Percentiles rank a stretch among this genome's conserved stretches.
These are phyloP conservation scores for Clavariopsis aquatica DNA, from an alignment of 495 filamentous ascomycete genomes.

Conservation along the genomic window DNA sequence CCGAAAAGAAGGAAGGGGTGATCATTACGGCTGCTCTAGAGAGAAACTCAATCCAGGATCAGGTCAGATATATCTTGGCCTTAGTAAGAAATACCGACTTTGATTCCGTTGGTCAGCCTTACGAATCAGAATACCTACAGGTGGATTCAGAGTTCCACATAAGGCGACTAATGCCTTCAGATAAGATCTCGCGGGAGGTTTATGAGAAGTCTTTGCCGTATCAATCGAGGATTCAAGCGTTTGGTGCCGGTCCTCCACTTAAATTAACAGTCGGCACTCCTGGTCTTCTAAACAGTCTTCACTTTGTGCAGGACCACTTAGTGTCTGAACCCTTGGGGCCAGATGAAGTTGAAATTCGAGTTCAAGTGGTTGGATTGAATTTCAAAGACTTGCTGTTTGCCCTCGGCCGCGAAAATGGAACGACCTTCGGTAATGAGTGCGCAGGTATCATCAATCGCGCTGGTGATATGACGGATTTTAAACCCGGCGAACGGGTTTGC, in stretches of 20 bases:
- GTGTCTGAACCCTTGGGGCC: not conserved
- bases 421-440: slow-evolving; percentile 1
- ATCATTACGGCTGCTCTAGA: not conserved
- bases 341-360: slow-evolving; percentile 7
- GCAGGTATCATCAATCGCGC: slow-evolving; percentile 3
- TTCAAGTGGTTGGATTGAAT: slow-evolving; percentile 6
- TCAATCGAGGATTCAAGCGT: not conserved
- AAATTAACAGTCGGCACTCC: not conserved
- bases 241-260: not conserved
- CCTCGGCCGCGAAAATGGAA: not conserved
- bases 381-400: slow-evolving; percentile 16
- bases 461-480: not conserved
- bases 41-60: not conserved
- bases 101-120: not conserved
- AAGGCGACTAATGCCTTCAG: not conserved
- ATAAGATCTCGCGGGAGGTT: not conserved
- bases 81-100: not conserved
- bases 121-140: not conserved
- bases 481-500: not conserved
- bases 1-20: not conserved
- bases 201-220: not conserved
- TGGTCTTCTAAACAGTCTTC: slow-evolving; percentile 3
- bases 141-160: not conserved
- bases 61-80: not conserved
- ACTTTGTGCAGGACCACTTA: not conserved